A percentile compares a stretch with the other conserved stretches of the same genome.
These are phyloP conservation scores for Hirsutella thompsonii DNA, from an alignment of 2,329 filamentous ascomycete species.

Conservation along the genomic window DNA sequence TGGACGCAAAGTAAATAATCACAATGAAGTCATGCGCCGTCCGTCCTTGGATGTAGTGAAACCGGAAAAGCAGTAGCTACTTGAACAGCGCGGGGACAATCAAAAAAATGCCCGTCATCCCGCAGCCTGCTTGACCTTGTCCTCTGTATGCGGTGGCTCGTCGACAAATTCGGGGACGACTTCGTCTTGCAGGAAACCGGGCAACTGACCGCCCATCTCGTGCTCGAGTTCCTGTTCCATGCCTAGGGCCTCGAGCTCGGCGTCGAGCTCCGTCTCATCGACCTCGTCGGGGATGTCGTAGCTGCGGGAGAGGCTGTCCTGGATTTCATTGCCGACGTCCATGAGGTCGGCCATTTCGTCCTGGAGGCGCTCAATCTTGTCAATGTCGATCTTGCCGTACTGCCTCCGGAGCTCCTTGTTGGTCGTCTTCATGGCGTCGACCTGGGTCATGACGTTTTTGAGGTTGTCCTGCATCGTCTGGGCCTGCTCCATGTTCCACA, in stretches of 20 bases:
- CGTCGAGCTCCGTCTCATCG: constrained; percentile 90
- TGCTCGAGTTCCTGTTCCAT: constrained; percentile 86
- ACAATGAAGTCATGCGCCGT: too few relatives aligned
- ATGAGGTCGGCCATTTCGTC: constrained; percentile 98
- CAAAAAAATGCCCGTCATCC: constrained; percentile 22
- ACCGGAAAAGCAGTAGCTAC: too few relatives aligned
- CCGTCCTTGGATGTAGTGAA: too few relatives aligned
- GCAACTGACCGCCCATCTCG: constrained; percentile 51
- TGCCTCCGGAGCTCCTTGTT: constrained; percentile 87
- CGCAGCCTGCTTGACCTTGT: constrained; percentile 73
- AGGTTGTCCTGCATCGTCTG: constrained; percentile 98
- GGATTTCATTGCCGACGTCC: constrained; percentile 96
- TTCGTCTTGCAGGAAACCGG: constrained; percentile 83
- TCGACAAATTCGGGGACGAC: constrained; percentile 82
- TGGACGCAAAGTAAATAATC: too few relatives aligned
- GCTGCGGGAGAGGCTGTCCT: constrained; percentile 79
- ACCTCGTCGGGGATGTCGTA: constrained; percentile 97
- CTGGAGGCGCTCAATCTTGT: constrained; percentile 95
- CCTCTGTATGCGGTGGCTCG: constrained; percentile 61
- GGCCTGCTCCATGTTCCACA: constrained; percentile 98
- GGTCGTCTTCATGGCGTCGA: constrained; percentile 93
- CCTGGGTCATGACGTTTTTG: constrained; percentile 96
- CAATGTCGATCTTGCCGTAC: constrained; percentile 94
- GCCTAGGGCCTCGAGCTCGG: constrained; percentile 86
- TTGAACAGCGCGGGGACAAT: not conserved